phyloP scores from a whole-genome alignment of 2,329 filamentous ascomycete genomes.

The Diaporthe ilicicola region DNA sequence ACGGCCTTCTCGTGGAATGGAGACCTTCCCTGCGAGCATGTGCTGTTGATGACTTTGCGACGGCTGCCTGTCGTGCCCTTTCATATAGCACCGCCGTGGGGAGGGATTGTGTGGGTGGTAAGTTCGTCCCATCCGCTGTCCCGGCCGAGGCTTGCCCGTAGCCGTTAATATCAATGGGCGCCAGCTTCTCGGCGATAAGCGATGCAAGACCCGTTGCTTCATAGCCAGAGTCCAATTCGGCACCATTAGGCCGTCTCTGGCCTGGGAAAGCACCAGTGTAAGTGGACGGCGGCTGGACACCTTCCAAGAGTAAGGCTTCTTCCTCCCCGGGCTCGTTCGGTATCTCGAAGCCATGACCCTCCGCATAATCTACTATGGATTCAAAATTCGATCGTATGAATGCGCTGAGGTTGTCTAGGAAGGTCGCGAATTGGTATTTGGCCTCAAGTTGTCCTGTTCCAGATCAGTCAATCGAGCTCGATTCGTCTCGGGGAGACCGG shows the following conservation, averaged over 20 bases:
- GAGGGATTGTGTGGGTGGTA: slow-evolving; percentile 66
- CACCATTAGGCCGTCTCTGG: slow-evolving; percentile 23
- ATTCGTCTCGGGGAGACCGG: not conserved
- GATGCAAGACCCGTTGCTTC: slow-evolving; percentile 39
- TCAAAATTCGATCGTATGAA: slow-evolving; percentile 44
- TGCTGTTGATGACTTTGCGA: slow-evolving; percentile 60
- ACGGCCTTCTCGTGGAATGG: slow-evolving; percentile 76
- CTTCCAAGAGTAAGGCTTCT: slow-evolving; percentile 33
- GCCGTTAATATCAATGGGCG: slow-evolving; percentile 25
- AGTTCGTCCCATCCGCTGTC: slow-evolving; percentile 42
- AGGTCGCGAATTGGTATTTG: slow-evolving; percentile 49
- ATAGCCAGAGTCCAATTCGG: slow-evolving; percentile 25
- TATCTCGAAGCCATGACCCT: slow-evolving; percentile 48
- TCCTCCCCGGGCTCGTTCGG: slow-evolving; percentile 41
- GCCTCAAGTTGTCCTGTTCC: slow-evolving; percentile 45
- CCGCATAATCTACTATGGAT: slow-evolving; percentile 46
- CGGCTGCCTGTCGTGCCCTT: slow-evolving; percentile 65
- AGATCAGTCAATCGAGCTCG: slow-evolving; percentile 32
- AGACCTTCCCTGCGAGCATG: slow-evolving; percentile 65
- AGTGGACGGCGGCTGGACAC: slow-evolving; percentile 29
- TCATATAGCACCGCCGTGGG: slow-evolving; percentile 66
- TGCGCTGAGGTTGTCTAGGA: slow-evolving; percentile 44
- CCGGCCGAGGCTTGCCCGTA: slow-evolving; percentile 33
- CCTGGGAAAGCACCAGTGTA: slow-evolving; percentile 32
- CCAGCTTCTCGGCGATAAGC: slow-evolving; percentile 39